These are phyloP conservation scores for Phialophora verrucosa DNA, from an alignment of 2,329 filamentous ascomycete genomes.

Conservation along the genomic window DNA sequence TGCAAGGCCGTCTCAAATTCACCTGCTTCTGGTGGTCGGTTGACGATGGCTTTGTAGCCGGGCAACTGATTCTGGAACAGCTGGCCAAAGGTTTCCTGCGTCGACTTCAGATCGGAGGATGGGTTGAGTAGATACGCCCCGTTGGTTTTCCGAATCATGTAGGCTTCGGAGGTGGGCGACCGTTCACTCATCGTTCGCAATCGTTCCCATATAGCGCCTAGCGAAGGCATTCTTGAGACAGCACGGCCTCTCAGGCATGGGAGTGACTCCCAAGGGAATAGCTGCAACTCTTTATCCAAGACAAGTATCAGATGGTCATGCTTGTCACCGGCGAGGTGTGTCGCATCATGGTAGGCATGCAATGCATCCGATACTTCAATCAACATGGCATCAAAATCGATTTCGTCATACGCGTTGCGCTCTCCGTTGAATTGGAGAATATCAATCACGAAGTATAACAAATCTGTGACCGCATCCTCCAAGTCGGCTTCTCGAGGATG, in stretches of 20 bases:
- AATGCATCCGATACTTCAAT: slow-evolving; percentile 87
- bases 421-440: slow-evolving; percentile 97
- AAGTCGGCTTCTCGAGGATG: slow-evolving; percentile 74
- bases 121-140: slow-evolving; percentile 85
- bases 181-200: slow-evolving; percentile 53
- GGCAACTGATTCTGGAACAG: slow-evolving; percentile 31
- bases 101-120: slow-evolving; percentile 78
- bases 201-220: slow-evolving; percentile 78
- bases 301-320: slow-evolving; percentile 79
- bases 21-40: slow-evolving; percentile 72
- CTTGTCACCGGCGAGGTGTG: slow-evolving; percentile 40
- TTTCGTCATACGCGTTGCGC: slow-evolving; percentile 94
- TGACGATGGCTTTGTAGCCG: slow-evolving; percentile 60
- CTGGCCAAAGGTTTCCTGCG: slow-evolving; percentile 74
- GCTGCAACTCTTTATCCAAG: slow-evolving; percentile 86
- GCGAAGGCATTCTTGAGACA: slow-evolving; percentile 85
- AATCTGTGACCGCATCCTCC: slow-evolving; percentile 86
- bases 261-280: slow-evolving; percentile 94
- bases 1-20: slow-evolving; percentile 75
- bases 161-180: slow-evolving; percentile 31
- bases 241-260: slow-evolving; percentile 80
- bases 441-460: slow-evolving; percentile 95
- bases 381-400: slow-evolving; percentile 91
- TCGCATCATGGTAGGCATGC: slow-evolving; percentile 71
- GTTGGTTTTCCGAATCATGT: slow-evolving; percentile 35